Percentiles rank a stretch among this genome's conserved stretches.
Conservation (phyloP, 208 protist genomes). For the Trypanosoma rangeli region DNA sequence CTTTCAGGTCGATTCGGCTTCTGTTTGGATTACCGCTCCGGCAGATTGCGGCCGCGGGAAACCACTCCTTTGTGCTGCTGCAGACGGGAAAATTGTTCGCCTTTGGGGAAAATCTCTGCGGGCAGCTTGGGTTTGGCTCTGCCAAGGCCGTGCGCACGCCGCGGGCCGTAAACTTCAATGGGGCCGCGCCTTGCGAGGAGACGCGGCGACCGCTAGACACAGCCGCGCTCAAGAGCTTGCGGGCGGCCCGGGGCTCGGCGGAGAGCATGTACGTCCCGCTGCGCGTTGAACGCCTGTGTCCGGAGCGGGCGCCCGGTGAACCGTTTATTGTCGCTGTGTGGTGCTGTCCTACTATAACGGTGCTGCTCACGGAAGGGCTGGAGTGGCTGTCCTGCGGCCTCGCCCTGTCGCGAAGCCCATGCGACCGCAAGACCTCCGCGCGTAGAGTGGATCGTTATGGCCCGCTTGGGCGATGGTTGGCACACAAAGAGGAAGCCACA, state of each 20-base stretch:
- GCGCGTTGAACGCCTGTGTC: slow-evolving; percentile 58
- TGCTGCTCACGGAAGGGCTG: slow-evolving; percentile 33
- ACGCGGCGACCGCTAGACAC: slow-evolving; percentile 36
- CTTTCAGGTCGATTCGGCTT: slow-evolving; percentile 66
- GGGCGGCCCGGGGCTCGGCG: slow-evolving; percentile 59
- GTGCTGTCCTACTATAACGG: slow-evolving; percentile 26
- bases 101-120: slow-evolving; percentile 80
- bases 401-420: slow-evolving; percentile 19
- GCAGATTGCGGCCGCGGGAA: slow-evolving; percentile 53
- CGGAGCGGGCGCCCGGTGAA: slow-evolving; percentile 31
- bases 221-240: slow-evolving; percentile 48
- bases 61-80: slow-evolving; percentile 82
- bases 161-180: slow-evolving; percentile 35
- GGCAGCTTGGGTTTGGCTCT: slow-evolving; percentile 76
- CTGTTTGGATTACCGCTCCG: slow-evolving; percentile 73
- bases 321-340: slow-evolving; percentile 32
- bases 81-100: slow-evolving; percentile 70
- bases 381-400: slow-evolving; percentile 44
- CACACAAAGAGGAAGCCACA: slow-evolving; percentile 8
- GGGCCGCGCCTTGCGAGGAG: not conserved
- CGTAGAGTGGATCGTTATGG: slow-evolving; percentile 40
- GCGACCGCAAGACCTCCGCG: not conserved
- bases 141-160: slow-evolving; percentile 42
- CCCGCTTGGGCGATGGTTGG: slow-evolving; percentile 42
- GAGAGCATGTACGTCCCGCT: slow-evolving; percentile 72